Percentiles rank a stretch among this genome's conserved stretches.
phyloP scores from a whole-genome alignment of 345 rosid genomes.

The Eucalyptus cloeziana region DNA sequence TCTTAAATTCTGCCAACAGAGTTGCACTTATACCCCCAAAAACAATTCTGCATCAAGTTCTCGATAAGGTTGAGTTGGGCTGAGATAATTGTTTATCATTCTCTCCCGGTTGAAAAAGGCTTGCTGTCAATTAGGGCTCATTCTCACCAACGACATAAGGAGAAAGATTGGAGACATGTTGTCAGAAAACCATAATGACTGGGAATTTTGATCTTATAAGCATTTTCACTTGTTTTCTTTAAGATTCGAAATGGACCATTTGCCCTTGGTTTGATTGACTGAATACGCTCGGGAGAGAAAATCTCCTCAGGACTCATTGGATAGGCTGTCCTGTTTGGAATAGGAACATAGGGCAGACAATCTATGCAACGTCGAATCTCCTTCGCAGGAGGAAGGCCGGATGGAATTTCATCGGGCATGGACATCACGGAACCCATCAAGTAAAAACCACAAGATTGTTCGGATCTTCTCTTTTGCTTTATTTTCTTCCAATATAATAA shows the following conservation, averaged over 20 bases:
- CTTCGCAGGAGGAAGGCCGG: background rate
- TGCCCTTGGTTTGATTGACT: background rate
- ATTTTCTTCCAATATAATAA: background rate
- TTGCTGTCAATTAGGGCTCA: background rate
- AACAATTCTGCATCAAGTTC: background rate
- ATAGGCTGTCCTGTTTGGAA: background rate
- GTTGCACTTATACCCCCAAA: background rate
- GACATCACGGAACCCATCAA: background rate
- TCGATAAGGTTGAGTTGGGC: background rate
- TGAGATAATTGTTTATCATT: background rate
- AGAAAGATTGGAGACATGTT: background rate
- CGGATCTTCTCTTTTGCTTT: background rate
- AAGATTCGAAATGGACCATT: background rate
- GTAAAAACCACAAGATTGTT: background rate
- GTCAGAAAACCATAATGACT: background rate
- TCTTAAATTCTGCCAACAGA: background rate
- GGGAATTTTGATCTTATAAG: background rate
- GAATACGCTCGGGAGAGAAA: background rate
- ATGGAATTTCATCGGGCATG: background rate
- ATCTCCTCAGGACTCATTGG: background rate
- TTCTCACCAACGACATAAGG: background rate
- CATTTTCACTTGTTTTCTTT: background rate
- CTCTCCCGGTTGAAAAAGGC: background rate
- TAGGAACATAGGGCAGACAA: background rate
- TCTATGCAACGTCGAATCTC: background rate